phyloP scores from a whole-genome alignment of 805 yeast species.

The Candida palmyrensis region DNA sequence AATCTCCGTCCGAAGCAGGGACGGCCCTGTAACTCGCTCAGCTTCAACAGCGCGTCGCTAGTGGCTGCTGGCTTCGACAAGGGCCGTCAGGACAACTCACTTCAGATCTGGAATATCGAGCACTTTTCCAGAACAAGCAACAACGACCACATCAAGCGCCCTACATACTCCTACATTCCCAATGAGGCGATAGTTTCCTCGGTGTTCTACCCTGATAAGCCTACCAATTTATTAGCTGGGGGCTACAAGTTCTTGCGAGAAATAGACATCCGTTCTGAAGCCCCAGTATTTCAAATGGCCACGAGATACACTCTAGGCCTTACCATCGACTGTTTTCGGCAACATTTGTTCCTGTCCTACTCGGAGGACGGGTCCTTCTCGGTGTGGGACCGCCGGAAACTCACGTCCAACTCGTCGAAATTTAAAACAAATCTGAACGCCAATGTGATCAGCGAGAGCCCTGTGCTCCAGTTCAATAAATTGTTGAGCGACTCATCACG shows the following conservation, averaged over 20 bases:
- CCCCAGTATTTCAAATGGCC: conserved; percentile 67
- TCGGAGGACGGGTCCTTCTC: conserved; percentile 83
- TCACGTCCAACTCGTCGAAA: conserved; percentile 26
- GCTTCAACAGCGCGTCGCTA: conserved; percentile 60
- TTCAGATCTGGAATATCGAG: conserved; percentile 76
- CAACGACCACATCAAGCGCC: conserved; percentile 47
- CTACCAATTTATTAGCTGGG: conserved; percentile 58
- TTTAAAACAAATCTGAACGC: conserved; percentile 9
- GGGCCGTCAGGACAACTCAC: conserved; percentile 67
- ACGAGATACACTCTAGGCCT: conserved; percentile 69
- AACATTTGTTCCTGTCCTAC: conserved; percentile 63
- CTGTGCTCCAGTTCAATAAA: conserved; percentile 56
- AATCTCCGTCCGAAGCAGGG: conserved; percentile 56
- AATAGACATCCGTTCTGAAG: conserved; percentile 62
- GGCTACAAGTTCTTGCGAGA: conserved; percentile 74
- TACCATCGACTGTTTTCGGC: conserved; percentile 62
- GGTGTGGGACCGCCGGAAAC: conserved; percentile 72
- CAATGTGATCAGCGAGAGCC: conserved; percentile 41
- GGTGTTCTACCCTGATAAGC: conserved; percentile 57
- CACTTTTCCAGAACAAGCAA: conserved; percentile 46
- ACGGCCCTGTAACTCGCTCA: conserved; percentile 69
- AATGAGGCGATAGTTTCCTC: conserved; percentile 74
- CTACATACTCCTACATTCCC: conserved; percentile 54
- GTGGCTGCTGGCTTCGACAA: conserved; percentile 79
- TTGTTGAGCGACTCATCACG: conserved; percentile 54